These are phyloP conservation scores for Exophiala alcalophila DNA, from an alignment of 2,329 filamentous ascomycete genomes.

Conservation along the genomic window DNA sequence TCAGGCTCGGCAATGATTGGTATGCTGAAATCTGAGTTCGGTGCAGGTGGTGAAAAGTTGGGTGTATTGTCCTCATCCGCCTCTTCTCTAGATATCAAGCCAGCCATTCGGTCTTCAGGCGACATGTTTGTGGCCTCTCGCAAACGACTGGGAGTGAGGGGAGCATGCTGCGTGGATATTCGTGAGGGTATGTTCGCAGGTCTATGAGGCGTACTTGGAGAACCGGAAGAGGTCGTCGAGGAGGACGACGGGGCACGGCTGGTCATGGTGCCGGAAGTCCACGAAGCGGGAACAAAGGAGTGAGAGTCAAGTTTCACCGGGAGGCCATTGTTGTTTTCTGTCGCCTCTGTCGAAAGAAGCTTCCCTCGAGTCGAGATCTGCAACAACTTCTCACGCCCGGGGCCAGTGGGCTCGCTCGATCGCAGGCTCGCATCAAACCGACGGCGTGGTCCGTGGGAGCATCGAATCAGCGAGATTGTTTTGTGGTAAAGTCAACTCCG, in stretches of 20 bases:
- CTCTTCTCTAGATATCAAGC: conserved; percentile 20
- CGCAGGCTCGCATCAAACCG: too few relatives aligned
- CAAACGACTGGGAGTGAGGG: conserved; percentile 28
- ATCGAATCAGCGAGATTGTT: not conserved
- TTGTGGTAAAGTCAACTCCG: too few relatives aligned
- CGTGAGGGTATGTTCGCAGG: too few relatives aligned
- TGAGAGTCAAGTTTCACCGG: too few relatives aligned
- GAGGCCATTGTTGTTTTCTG: too few relatives aligned
- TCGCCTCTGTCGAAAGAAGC: not conserved
- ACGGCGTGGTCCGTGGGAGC: too few relatives aligned
- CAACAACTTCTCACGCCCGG: too few relatives aligned
- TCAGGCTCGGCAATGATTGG: conserved; percentile 21
- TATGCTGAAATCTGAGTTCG: conserved; percentile 7
- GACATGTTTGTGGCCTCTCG: conserved; percentile 27
- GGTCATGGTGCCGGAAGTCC: conserved; percentile 9
- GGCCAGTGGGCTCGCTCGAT: too few relatives aligned
- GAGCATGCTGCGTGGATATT: conserved; percentile 22
- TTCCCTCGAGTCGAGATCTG: too few relatives aligned
- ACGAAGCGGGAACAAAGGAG: too few relatives aligned
- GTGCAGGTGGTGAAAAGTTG: conserved; percentile 12
- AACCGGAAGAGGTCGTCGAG: conserved; percentile 13
- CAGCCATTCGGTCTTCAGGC: conserved; percentile 26
- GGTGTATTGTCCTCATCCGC: not conserved
- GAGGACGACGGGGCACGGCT: conserved; percentile 11
- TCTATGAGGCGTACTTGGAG: too few relatives aligned